These are phyloP conservation scores for Anthoceros angustus DNA, from an alignment of 225 moss, liverwort and hornwort genomes.

Conservation along the genomic window DNA sequence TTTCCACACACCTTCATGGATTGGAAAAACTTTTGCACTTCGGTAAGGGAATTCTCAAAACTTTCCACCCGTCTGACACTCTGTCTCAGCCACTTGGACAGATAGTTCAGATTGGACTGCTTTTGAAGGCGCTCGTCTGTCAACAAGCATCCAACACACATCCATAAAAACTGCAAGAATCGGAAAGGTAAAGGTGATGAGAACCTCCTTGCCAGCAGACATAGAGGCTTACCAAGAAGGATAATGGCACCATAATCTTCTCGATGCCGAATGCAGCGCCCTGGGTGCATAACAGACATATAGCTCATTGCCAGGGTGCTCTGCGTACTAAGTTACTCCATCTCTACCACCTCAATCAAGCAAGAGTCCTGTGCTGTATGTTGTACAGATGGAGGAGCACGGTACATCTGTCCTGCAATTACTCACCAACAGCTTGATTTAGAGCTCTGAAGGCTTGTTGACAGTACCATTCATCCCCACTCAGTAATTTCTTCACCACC, in stretches of 20 bases:
- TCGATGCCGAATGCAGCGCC: constrained; percentile 71
- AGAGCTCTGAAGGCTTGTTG: constrained; percentile 74
- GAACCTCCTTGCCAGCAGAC: not conserved
- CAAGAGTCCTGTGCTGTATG: not conserved
- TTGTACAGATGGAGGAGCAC: not conserved
- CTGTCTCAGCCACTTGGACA: constrained; percentile 70
- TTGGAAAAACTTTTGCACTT: constrained; percentile 38
- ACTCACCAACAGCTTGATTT: constrained; percentile 64
- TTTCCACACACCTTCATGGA: constrained; percentile 29
- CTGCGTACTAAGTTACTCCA: too few relatives aligned
- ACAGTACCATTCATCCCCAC: constrained; percentile 67
- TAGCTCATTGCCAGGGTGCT: not conserved
- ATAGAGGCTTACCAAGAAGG: constrained; percentile 36
- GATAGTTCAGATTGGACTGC: constrained; percentile 41
- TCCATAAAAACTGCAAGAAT: not conserved
- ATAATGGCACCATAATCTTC: constrained; percentile 65
- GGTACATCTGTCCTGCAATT: too few relatives aligned
- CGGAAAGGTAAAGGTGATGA: too few relatives aligned
- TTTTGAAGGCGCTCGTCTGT: constrained; percentile 54
- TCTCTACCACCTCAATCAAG: not conserved
- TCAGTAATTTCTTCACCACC: constrained; percentile 24
- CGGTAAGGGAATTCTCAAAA: constrained; percentile 34
- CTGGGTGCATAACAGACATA: constrained; percentile 15
- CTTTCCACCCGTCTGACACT: constrained; percentile 38
- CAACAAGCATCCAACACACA: not conserved